phyloP scores from a whole-genome alignment of 2,329 filamentous ascomycete species.

The Clarireedia paspali region DNA sequence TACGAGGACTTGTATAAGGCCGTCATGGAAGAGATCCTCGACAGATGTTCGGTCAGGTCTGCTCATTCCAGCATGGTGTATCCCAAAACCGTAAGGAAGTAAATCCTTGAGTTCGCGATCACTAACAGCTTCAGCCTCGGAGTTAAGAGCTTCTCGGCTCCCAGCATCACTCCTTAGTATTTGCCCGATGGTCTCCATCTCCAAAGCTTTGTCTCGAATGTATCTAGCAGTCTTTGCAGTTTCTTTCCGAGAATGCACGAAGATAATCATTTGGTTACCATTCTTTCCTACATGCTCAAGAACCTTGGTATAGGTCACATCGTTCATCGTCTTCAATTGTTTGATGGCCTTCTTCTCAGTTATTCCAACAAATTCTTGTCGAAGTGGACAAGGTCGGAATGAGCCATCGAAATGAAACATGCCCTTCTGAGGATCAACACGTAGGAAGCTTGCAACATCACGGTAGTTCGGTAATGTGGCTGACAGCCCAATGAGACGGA shows the following conservation, averaged over 20 bases:
- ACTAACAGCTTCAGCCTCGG: slow-evolving; percentile 74
- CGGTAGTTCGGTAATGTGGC: slow-evolving; percentile 94
- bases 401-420: slow-evolving; percentile 96
- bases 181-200: slow-evolving; percentile 93
- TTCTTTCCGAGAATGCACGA: slow-evolving; percentile 96
- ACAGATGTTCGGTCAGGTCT: slow-evolving; percentile 91
- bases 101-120: slow-evolving; percentile 90
- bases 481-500: slow-evolving; percentile 85
- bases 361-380: slow-evolving; percentile 94
- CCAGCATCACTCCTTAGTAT: slow-evolving; percentile 86
- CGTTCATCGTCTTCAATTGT: slow-evolving; percentile 98
- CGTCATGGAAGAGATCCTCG: slow-evolving; percentile 87
- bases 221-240: slow-evolving; percentile 96
- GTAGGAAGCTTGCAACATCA: slow-evolving; percentile 91
- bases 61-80: slow-evolving; percentile 97
- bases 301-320: slow-evolving; percentile 96
- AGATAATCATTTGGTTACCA: slow-evolving; percentile 97
- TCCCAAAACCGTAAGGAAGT: slow-evolving; percentile 92
- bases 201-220: slow-evolving; percentile 93
- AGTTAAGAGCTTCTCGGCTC: slow-evolving; percentile 77
- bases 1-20: slow-evolving; percentile 88
- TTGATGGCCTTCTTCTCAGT: slow-evolving; percentile 99
- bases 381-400: slow-evolving; percentile 86
- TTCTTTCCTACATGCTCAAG: slow-evolving; percentile 91
- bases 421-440: slow-evolving; percentile 76